Evolutionary conservation across 2,329 filamentous ascomycete species (phyloP).

Genomic region (Neonectria coccinea): DNA sequence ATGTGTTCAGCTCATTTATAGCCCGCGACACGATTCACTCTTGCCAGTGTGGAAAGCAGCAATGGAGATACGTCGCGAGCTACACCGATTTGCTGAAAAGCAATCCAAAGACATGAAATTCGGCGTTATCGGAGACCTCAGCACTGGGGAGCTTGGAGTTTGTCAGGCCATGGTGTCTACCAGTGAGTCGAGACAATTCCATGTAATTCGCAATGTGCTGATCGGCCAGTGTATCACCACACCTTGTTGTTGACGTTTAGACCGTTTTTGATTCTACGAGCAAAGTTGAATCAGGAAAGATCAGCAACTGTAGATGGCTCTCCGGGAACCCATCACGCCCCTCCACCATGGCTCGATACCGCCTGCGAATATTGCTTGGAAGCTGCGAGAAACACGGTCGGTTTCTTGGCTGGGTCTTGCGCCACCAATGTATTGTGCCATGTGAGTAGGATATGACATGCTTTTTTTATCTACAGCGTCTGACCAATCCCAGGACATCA

Average conservation of each 20-base stretch:
- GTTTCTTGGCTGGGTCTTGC: constrained; percentile 54
- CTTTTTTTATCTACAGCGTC: not conserved
- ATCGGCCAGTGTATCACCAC: constrained; percentile 55
- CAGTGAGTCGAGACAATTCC: constrained; percentile 44
- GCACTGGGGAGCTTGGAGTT: constrained; percentile 54
- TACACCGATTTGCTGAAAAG: constrained; percentile 46
- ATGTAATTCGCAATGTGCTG: not conserved
- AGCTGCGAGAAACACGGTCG: constrained; percentile 55
- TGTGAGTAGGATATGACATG: constrained; percentile 42
- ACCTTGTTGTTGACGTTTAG: constrained; percentile 57
- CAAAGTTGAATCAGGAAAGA: constrained; percentile 53
- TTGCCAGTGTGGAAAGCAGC: constrained; percentile 49
- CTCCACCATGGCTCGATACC: constrained; percentile 55
- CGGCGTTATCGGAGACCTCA: constrained; percentile 51
- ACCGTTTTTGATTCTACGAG: constrained; percentile 58
- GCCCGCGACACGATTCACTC: constrained; percentile 53
- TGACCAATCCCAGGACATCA: constrained; percentile 51
- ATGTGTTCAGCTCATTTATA: constrained; percentile 56
- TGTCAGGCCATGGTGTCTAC: constrained; percentile 55
- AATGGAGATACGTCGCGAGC: constrained; percentile 47
- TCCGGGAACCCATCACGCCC: constrained; percentile 32
- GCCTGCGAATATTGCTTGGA: constrained; percentile 57
- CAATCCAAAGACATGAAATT: constrained; percentile 48
- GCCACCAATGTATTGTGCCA: constrained; percentile 54
- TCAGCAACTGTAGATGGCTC: constrained; percentile 17